phyloP scores from a whole-genome alignment of 306 rosid species.

The Prunus fruticosa region DNA sequence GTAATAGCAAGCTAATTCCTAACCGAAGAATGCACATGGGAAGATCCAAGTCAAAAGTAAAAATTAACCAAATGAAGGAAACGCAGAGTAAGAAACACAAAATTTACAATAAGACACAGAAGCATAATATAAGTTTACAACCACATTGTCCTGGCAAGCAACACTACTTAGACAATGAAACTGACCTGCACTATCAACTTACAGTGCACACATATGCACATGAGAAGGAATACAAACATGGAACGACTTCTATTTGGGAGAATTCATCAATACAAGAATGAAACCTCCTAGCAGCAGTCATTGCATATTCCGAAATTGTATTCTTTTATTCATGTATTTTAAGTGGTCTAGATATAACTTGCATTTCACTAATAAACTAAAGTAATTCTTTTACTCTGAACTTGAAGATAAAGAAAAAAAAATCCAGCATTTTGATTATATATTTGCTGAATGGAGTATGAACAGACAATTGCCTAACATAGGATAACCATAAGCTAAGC shows the following conservation, averaged over 20 bases:
- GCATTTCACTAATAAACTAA: not conserved
- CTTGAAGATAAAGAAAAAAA: not conserved
- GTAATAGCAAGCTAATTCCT: constrained; percentile 8
- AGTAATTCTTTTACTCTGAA: not conserved
- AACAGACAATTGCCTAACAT: not conserved
- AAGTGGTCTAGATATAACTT: not conserved
- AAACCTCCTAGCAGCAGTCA: not conserved
- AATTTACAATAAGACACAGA: not conserved
- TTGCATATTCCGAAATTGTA: not conserved
- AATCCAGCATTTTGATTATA: not conserved
- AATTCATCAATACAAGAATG: not conserved
- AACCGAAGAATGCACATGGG: not conserved
- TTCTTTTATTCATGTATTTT: not conserved
- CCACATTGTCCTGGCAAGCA: not conserved
- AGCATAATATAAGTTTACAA: not conserved
- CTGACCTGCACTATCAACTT: not conserved
- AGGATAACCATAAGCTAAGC: not conserved
- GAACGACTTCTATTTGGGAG: not conserved
- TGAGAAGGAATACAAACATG: not conserved
- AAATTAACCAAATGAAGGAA: not conserved
- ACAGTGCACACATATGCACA: not conserved
- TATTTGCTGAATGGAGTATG: not conserved
- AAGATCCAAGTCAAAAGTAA: not conserved
- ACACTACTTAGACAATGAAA: not conserved
- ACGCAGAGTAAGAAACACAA: not conserved